Evolutionary conservation across 495 filamentous ascomycete species (phyloP), one percentile per base, ranked within the genome.

Genomic region (Annulohypoxylon bovei): DNA sequence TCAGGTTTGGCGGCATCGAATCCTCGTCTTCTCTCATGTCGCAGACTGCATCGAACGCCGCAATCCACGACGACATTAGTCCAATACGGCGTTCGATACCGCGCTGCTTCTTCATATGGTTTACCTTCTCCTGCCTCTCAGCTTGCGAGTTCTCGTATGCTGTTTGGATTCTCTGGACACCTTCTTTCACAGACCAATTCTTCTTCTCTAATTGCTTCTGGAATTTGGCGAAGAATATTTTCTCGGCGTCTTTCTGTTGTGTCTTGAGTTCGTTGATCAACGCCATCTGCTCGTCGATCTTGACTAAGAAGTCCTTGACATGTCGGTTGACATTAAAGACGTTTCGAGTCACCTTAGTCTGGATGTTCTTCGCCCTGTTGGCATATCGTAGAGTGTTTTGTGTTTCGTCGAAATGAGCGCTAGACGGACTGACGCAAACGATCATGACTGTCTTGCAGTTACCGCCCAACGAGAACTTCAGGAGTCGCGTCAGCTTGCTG

Each of bases 401-500:
- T 0, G 95, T 99, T 75, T 99, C 95, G 76, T 99, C 95, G 76
- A 96, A 99, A 79, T 99, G 95, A 40, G 92, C 90, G 76, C 95
- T 98, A 6, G 94, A 97, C 12, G 95, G 95, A 74, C 93, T 97
- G 55, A 98, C 93, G 74, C 95, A 99, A 32, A 99, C 95, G 74
- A 99, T 99, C 95, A 99, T 99, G 73, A 99, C 95, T 9, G 95
- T 99, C 82, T 92, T 94, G 83, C 95, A 99, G 77, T 99, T 99
- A 2, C 95, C 95, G 46, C 95, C 95, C 1, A 99, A 86, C 1
- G 94, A 96, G 81, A 99, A 99, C 70, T 99, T 99, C 25, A 99
- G 88, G 1, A 99, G 83, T 42, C 95, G 91, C 1, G 95, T 99
- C 52, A 99, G 89, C 74, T 98, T 99, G 32, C 94, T 98, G 80